phyloP scores from a whole-genome alignment of 345 rosid species.

The Dipteronia sinensis region DNA sequence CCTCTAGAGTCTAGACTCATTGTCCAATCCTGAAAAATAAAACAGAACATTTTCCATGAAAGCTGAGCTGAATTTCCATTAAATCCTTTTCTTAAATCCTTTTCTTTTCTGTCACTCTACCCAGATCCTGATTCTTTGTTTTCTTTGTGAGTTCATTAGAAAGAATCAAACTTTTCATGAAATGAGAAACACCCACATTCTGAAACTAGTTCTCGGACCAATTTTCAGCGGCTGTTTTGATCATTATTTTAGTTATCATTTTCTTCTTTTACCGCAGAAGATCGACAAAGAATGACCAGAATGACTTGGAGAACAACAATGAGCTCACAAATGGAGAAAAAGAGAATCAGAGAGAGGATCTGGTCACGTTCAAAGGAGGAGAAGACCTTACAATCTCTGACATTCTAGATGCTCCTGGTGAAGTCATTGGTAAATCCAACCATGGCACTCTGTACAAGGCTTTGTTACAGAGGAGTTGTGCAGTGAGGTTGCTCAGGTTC shows the following conservation, averaged over 20 bases:
- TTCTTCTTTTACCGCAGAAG: conserved; percentile 41
- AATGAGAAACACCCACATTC: conserved; percentile 52
- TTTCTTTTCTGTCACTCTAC: conserved; percentile 3
- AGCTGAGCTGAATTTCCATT: conserved; percentile 10
- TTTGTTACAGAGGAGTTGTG: conserved; percentile 53
- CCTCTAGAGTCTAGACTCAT: neutral
- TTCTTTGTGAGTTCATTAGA: neutral
- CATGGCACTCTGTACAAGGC: conserved; percentile 90
- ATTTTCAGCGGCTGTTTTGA: conserved; percentile 39
- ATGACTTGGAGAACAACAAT: conserved; percentile 32
- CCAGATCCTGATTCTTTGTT: conserved; percentile 28
- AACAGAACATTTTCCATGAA: conserved; percentile 5
- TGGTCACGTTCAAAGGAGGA: conserved; percentile 65
- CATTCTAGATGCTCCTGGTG: conserved; percentile 95
- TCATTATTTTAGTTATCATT: conserved; percentile 33
- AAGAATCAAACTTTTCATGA: conserved; percentile 19
- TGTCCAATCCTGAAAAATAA: neutral
- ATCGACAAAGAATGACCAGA: conserved; percentile 8
- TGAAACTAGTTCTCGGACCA: conserved; percentile 51
- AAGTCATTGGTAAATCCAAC: conserved; percentile 88
- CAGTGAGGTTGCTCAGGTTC: conserved; percentile 70
- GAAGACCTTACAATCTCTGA: conserved; percentile 71
- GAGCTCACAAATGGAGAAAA: conserved; percentile 27
- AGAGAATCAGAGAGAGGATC: conserved; percentile 50
- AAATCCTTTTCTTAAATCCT: neutral